Conservation (phyloP, 106 monocot genomes). For the Acorus calamus region DNA sequence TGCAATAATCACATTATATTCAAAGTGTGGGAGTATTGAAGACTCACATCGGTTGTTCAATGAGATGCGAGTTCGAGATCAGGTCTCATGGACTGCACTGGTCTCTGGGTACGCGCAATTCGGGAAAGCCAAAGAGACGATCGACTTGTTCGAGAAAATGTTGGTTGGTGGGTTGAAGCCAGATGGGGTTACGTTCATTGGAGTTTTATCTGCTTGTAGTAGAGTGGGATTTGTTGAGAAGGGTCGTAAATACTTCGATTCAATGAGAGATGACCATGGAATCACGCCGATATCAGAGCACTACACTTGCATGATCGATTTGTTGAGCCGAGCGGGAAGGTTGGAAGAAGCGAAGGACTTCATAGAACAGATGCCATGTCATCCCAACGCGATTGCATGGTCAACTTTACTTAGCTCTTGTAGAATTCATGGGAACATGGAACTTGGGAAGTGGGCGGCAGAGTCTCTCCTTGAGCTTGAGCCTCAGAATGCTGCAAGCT, state of each 20-base stretch:
- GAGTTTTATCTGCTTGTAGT: slow-evolving; percentile 77
- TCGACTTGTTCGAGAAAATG: slow-evolving; percentile 63
- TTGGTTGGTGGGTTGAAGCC: slow-evolving; percentile 41
- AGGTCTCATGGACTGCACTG: slow-evolving; percentile 72
- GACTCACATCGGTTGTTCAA: slow-evolving; percentile 49
- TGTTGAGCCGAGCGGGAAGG: slow-evolving; percentile 53
- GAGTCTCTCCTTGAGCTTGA: slow-evolving; percentile 53
- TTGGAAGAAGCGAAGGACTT: slow-evolving; percentile 58
- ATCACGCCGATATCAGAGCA: slow-evolving; percentile 50
- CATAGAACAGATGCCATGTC: slow-evolving; percentile 56
- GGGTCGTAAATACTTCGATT: slow-evolving; percentile 40
- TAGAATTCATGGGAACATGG: slow-evolving; percentile 50
- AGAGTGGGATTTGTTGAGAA: slow-evolving; percentile 66
- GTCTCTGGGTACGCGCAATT: slow-evolving; percentile 65
- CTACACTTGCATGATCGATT: slow-evolving; percentile 87
- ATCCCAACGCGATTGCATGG: slow-evolving; percentile 66
- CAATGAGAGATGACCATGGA: slow-evolving; percentile 44
- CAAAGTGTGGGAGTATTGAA: slow-evolving; percentile 63
- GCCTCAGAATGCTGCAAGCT: slow-evolving; percentile 60
- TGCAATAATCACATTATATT: slow-evolving; percentile 65
- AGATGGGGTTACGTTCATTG: slow-evolving; percentile 63
- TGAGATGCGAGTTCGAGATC: slow-evolving; percentile 49
- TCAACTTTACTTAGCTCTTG: slow-evolving; percentile 68
- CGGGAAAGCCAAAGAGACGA: slow-evolving; percentile 59
- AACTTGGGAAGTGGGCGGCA: slow-evolving; percentile 83